A percentile compares a stretch with the other conserved stretches of the same genome.
Conservation (phyloP, 2,329 filamentous ascomycete genomes). For the Teratosphaeria pseudoeucalypti region DNA sequence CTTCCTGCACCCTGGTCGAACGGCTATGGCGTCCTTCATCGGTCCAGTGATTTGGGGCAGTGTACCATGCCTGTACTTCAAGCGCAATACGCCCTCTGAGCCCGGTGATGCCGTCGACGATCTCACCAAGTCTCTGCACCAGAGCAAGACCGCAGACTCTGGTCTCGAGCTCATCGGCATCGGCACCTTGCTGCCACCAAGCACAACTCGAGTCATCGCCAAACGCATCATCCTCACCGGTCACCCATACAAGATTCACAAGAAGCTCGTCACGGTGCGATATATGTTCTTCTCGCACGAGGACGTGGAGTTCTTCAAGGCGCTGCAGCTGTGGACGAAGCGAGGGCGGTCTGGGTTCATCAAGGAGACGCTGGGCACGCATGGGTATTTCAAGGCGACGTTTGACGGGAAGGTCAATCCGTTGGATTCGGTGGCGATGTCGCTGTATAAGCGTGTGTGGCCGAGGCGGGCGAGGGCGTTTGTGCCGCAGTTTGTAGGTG, state of each 20-base stretch:
- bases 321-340: constrained; percentile 86
- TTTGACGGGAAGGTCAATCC: constrained; percentile 96
- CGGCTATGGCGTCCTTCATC: constrained; percentile 79
- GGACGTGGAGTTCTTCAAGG: constrained; percentile 97
- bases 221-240: constrained; percentile 92
- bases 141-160: constrained; percentile 14
- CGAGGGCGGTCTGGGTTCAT: constrained; percentile 79
- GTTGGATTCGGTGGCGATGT: constrained; percentile 85
- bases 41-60: constrained; percentile 88
- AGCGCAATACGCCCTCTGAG: constrained; percentile 34
- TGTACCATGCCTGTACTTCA: constrained; percentile 84
- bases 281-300: constrained; percentile 99
- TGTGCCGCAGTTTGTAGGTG: constrained; percentile 7
- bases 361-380: constrained; percentile 89
- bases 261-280: constrained; percentile 87
- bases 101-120: constrained; percentile 35
- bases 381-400: constrained; percentile 99
- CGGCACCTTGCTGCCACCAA: constrained; percentile 73
- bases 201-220: constrained; percentile 68
- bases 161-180: constrained; percentile 66
- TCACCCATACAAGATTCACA: constrained; percentile 98
- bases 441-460: constrained; percentile 46
- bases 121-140: constrained; percentile 15
- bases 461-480: constrained; percentile 43
- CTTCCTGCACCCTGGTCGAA: constrained; percentile 81